phyloP scores from a whole-genome alignment of 1,284 basidiomycete species.

The Apiotrichum porosum region DNA sequence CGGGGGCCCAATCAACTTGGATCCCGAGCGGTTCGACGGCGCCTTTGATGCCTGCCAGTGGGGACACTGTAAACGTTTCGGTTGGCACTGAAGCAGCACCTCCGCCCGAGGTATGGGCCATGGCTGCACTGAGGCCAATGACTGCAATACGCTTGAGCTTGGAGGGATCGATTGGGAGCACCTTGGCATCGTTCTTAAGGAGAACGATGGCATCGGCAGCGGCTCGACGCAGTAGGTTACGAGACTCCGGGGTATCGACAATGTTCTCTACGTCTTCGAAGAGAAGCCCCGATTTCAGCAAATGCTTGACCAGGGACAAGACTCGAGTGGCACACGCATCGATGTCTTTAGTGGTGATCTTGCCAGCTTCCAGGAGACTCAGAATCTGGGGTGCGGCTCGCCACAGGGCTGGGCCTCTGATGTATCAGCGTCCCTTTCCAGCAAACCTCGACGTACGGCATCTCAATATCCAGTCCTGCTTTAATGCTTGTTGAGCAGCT shows the following conservation, averaged over 20 bases:
- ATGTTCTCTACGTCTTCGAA: constrained; percentile 48
- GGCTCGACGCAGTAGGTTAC: constrained; percentile 32
- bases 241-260: constrained; percentile 20
- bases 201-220: constrained; percentile 57
- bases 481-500: constrained; percentile 61
- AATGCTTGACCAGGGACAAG: constrained; percentile 22
- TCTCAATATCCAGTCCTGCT: constrained; percentile 60
- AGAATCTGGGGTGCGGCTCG: constrained; percentile 49
- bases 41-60: constrained; percentile 60
- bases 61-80: constrained; percentile 68
- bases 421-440: constrained; percentile 43
- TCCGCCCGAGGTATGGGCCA: constrained; percentile 64
- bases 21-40: no score
- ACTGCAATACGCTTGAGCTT: constrained; percentile 51
- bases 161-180: constrained; percentile 46
- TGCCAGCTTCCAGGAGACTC: constrained; percentile 59
- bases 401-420: constrained; percentile 16
- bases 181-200: constrained; percentile 48
- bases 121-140: constrained; percentile 61
- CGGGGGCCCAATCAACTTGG: no score
- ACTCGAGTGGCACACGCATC: constrained; percentile 39
- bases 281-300: constrained; percentile 26
- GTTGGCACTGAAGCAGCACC: constrained; percentile 69
- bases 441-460: constrained; percentile 26
- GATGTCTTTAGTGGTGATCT: constrained; percentile 41